Percentiles rank a stretch among this genome's conserved stretches.
These are phyloP conservation scores for Populus euphratica DNA, from an alignment of 345 rosid species.

Conservation along the genomic window DNA sequence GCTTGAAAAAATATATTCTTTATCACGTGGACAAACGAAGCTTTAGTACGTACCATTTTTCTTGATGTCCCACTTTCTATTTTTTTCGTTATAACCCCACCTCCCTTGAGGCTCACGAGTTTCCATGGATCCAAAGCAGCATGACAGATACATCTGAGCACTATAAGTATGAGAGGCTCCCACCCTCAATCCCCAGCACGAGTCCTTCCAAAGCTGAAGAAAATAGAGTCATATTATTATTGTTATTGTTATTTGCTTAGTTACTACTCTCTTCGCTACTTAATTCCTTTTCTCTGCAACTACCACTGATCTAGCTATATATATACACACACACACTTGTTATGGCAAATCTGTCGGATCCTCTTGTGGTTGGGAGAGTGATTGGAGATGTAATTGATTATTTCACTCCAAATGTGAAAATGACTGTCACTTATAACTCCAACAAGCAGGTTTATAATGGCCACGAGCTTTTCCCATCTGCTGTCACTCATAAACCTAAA, in stretches of 20 bases:
- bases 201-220: background rate
- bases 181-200: slow-evolving; percentile 6
- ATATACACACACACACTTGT: background rate
- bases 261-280: background rate
- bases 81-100: background rate
- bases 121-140: slow-evolving; percentile 7
- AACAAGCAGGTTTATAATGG: slow-evolving; percentile 83
- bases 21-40: too few relatives aligned
- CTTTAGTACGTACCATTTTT: background rate
- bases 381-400: slow-evolving; percentile 81
- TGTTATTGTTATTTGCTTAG: background rate
- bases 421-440: slow-evolving; percentile 62
- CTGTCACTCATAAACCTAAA: slow-evolving; percentile 62
- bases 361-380: slow-evolving; percentile 84
- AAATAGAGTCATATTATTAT: background rate
- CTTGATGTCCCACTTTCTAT: background rate
- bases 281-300: background rate
- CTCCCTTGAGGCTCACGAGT: background rate
- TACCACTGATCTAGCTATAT: background rate
- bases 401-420: slow-evolving; percentile 55
- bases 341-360: slow-evolving; percentile 59
- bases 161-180: slow-evolving; percentile 33
- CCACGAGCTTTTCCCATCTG: slow-evolving; percentile 81
- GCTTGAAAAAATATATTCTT: too few relatives aligned
- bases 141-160: slow-evolving; percentile 3